Percentiles rank a stretch among this genome's conserved stretches.
These are phyloP conservation scores for Triticum timopheevii DNA, from an alignment of 176 grass and related monocot species.

Conservation along the genomic window DNA sequence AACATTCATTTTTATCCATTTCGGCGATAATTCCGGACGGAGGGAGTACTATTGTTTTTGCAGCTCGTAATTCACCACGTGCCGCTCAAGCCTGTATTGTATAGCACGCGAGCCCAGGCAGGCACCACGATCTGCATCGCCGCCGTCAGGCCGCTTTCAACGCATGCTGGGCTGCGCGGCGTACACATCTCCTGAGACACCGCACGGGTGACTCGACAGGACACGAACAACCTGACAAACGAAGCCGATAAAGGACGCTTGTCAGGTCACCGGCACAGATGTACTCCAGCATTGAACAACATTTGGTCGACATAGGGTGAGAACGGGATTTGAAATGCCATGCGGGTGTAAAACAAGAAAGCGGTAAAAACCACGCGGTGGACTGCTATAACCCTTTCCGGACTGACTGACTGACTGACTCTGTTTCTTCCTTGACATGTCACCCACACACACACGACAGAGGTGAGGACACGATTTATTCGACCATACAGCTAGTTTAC, in stretches of 20 bases:
- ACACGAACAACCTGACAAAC: not conserved
- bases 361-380: not conserved
- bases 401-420: not conserved
- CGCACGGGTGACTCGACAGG: not conserved
- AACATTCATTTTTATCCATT: too few relatives aligned
- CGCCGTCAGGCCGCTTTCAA: not conserved
- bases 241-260: not conserved
- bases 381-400: not conserved
- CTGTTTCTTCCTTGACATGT: constrained; percentile 14
- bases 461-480: not conserved
- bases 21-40: too few relatives aligned
- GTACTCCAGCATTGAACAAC: not conserved
- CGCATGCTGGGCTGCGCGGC: not conserved
- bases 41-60: not conserved
- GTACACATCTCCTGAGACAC: not conserved
- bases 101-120: not conserved
- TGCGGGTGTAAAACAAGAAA: not conserved
- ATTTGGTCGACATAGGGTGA: not conserved
- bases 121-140: not conserved
- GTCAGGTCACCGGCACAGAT: not conserved
- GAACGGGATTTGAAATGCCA: not conserved
- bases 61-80: not conserved
- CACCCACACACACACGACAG: not conserved
- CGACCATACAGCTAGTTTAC: not conserved
- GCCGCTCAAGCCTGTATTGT: not conserved